Evolutionary conservation across 208 protist genomes (phyloP), one percentile per base, ranked within the genome.

Genomic region (Acanthamoeba sp.): DNA sequence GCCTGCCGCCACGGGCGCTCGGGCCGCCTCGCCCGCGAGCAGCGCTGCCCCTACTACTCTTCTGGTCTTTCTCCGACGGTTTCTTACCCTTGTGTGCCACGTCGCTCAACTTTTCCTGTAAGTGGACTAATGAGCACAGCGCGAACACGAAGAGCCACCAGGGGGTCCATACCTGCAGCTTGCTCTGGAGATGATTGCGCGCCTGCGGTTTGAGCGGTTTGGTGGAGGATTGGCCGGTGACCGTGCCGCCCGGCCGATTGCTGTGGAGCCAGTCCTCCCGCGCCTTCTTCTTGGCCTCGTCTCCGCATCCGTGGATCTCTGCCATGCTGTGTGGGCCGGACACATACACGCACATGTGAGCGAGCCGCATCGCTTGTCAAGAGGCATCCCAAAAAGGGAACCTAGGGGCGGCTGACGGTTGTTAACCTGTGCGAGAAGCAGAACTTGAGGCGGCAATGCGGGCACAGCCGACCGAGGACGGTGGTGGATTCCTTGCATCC

Each of bases 371-470:
- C 45, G 45, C 45, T 14, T 22, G 2, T 34, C 14, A 87, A 78
- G 69, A 38, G 38, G 69, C n/a, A n/a, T n/a, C n/a, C n/a, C n/a
- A n/a, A n/a, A n/a, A n/a, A n/a, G n/a, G n/a, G n/a, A n/a, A n/a
- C n/a, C n/a, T n/a, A n/a, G n/a, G n/a, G n/a, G n/a, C n/a, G n/a
- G n/a, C n/a, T 78, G 69, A 78, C 16, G 38, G 38, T 24, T 66
- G 20, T 66, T 50, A 73, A 91, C 85, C 85, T 91, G 59, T 91
- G 85, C 27, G 85, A 73, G 85, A 91, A 73, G n/a, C 85, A 91
- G 85, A 73, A 91, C 59, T 91, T 91, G 85, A 91, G 85, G 32
- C 59, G 50, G 29, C 85, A 91, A 36, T 73, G 59, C 18, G 57
- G n/a, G 50, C 85, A 91, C 50, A 91, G 22, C 10, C 59, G 85